Conservation (phyloP, 768 basidiomycete genomes). For the Hygrocybe punicea region DNA sequence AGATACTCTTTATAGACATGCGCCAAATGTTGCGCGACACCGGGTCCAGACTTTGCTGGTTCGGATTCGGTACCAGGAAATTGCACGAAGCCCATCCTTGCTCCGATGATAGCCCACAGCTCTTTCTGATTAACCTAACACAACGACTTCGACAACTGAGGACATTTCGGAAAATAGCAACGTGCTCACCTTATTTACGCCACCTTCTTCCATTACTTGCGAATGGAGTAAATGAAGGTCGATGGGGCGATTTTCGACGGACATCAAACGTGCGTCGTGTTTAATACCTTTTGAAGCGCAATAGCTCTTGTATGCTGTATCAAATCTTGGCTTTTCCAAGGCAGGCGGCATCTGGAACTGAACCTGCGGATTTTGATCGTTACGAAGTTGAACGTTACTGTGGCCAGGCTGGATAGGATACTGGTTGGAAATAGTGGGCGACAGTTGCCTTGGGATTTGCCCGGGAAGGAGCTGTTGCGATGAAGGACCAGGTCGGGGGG, state of each 20-base stretch:
- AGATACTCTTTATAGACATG: constrained; percentile 62
- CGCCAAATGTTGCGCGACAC: constrained; percentile 55
- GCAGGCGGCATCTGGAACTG: constrained; percentile 31
- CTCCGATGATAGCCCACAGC: constrained; percentile 63
- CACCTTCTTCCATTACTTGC: constrained; percentile 58
- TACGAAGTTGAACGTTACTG: neutral
- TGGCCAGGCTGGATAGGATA: constrained; percentile 12
- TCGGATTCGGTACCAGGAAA: constrained; percentile 60
- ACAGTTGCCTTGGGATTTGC: constrained; percentile 31
- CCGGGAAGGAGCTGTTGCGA: constrained; percentile 32
- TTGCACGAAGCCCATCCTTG: constrained; percentile 60
- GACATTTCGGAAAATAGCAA: neutral
- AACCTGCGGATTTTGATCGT: constrained; percentile 6
- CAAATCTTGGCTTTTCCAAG: constrained; percentile 52
- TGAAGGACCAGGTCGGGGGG: constrained; percentile 39
- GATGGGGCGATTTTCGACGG: constrained; percentile 53
- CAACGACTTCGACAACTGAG: constrained; percentile 6
- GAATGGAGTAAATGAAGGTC: constrained; percentile 59
- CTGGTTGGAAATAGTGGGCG: constrained; percentile 29
- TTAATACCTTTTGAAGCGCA: constrained; percentile 41
- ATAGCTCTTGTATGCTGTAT: constrained; percentile 48
- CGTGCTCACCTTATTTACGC: constrained; percentile 43
- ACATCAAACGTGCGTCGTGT: constrained; percentile 41
- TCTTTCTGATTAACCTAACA: constrained; percentile 55
- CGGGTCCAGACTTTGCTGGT: constrained; percentile 61